Percentiles rank a stretch among this genome's conserved stretches.
Conservation (phyloP, 768 basidiomycete genomes). For the Pleurotus eryngii region DNA sequence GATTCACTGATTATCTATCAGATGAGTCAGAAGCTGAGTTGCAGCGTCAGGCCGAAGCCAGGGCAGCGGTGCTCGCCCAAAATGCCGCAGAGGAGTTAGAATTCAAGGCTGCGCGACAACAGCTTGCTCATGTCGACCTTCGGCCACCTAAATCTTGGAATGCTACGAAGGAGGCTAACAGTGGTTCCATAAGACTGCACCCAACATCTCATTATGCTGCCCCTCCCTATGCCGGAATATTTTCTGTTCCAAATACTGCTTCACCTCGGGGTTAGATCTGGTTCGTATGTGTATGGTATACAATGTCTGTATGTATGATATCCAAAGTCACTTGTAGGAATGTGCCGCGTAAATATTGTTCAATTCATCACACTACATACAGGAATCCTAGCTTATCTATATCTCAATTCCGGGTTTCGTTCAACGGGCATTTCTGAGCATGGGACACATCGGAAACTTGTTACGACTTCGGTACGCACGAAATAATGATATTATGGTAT, state of each 20-base stretch:
- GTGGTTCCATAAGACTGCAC: slow-evolving; percentile 17
- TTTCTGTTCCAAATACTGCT: background rate
- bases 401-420: too few species aligned
- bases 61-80: slow-evolving; percentile 75
- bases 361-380: too few species aligned
- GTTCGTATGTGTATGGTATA: background rate
- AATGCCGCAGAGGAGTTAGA: slow-evolving; percentile 77
- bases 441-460: too few species aligned
- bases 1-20: slow-evolving; percentile 88
- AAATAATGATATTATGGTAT: slow-evolving; percentile 4
- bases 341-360: too few species aligned
- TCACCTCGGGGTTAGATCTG: background rate
- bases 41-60: slow-evolving; percentile 81
- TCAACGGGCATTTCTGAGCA: too few species aligned
- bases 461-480: background rate
- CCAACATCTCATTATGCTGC: slow-evolving; percentile 6
- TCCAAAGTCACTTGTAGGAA: too few species aligned
- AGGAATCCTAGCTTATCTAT: too few species aligned
- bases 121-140: slow-evolving; percentile 70
- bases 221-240: slow-evolving; percentile 1
- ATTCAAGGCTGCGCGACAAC: slow-evolving; percentile 77
- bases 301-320: background rate
- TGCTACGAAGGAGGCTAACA: slow-evolving; percentile 42
- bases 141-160: slow-evolving; percentile 79
- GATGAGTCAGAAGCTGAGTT: slow-evolving; percentile 90